These are phyloP conservation scores for Omphalea diandra DNA, from an alignment of 441 rosid species.

Conservation along the genomic window DNA sequence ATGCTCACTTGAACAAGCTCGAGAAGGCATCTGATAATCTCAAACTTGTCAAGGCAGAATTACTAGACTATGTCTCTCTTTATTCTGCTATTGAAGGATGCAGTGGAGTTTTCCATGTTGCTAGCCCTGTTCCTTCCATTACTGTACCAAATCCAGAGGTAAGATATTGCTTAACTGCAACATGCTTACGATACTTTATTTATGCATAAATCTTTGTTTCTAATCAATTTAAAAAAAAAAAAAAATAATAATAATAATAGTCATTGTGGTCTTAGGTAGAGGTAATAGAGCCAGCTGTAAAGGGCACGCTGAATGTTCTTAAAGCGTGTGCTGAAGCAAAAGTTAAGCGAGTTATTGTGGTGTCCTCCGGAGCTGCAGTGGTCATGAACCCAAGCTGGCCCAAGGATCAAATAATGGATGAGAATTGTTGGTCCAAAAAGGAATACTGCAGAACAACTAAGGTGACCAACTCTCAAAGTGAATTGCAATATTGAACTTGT, in stretches of 20 bases:
- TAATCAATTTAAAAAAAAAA: too few species aligned
- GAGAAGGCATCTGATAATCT: slow-evolving; percentile 58
- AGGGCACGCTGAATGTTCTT: slow-evolving; percentile 69
- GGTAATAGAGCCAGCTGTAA: slow-evolving; percentile 45
- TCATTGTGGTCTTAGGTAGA: slow-evolving; percentile 41
- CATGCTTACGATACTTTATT: too few species aligned
- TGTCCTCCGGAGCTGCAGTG: slow-evolving; percentile 61
- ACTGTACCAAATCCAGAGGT: slow-evolving; percentile 61
- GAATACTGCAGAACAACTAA: slow-evolving; percentile 54
- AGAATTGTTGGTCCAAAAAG: slow-evolving; percentile 78
- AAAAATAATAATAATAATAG: neutral
- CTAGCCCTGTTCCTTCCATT: slow-evolving; percentile 54
- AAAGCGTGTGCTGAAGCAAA: slow-evolving; percentile 61
- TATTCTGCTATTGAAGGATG: slow-evolving; percentile 53
- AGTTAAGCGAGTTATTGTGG: slow-evolving; percentile 59
- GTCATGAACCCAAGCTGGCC: slow-evolving; percentile 62
- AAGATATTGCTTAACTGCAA: slow-evolving; percentile 14
- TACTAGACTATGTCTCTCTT: slow-evolving; percentile 48
- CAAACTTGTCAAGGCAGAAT: slow-evolving; percentile 64
- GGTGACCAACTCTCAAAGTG: slow-evolving; percentile 29
- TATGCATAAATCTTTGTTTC: too few species aligned
- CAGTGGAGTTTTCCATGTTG: slow-evolving; percentile 66
- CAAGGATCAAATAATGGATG: slow-evolving; percentile 44
- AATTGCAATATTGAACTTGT: neutral
- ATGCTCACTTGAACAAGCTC: slow-evolving; percentile 55